Conservation (phyloP, 2,329 filamentous ascomycete species). For the Penicillium sp. region DNA sequence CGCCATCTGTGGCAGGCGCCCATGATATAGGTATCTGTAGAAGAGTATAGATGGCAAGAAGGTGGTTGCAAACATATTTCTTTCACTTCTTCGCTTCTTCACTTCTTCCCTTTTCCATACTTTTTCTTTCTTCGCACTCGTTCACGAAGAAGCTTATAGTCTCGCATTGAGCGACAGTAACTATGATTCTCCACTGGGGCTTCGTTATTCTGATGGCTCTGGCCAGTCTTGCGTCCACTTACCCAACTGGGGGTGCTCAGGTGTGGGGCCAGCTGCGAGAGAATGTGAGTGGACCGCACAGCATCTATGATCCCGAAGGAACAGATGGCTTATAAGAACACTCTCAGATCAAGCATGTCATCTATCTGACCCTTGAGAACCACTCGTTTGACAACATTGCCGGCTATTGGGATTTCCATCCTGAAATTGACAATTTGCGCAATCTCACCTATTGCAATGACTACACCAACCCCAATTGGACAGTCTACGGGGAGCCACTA, state of each 20-base stretch:
- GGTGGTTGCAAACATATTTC: no score
- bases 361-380: conserved; percentile 43
- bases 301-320: neutral
- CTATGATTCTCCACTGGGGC: neutral
- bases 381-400: conserved; percentile 45
- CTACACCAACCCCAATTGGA: conserved; percentile 42
- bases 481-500: conserved; percentile 38
- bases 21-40: neutral
- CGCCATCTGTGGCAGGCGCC: neutral
- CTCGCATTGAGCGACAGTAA: neutral
- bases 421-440: conserved; percentile 39
- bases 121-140: neutral
- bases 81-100: no score
- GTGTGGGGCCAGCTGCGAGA: conserved; percentile 25
- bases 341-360: conserved; percentile 35
- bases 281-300: conserved; percentile 22
- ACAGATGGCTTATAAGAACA: neutral
- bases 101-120: neutral
- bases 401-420: conserved; percentile 41
- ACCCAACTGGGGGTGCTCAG: conserved; percentile 16
- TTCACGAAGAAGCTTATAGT: neutral
- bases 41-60: neutral
- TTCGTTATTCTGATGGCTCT: conserved; percentile 11
- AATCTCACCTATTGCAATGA: conserved; percentile 39
- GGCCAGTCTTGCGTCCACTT: conserved; percentile 16